phyloP scores from a whole-genome alignment of 78 protist species.

The Acrasis kona region DNA sequence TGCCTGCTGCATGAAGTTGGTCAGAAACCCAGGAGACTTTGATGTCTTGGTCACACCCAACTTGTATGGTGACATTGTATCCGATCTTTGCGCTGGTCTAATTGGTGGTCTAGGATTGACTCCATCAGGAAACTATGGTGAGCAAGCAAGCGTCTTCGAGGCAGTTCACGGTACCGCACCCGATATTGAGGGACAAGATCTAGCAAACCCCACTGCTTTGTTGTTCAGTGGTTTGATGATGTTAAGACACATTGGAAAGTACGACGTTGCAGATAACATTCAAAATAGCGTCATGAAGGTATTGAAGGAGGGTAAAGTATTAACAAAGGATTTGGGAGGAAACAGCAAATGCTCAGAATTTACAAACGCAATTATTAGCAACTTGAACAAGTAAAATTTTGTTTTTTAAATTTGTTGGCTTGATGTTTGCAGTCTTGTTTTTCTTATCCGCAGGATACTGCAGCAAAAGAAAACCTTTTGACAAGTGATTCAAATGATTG shows the following conservation, averaged over 20 bases:
- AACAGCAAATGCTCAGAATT: conserved; percentile 7
- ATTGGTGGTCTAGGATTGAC: conserved; percentile 76
- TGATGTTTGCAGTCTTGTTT: too few relatives aligned
- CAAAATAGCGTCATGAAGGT: conserved; percentile 4
- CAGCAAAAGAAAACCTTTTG: too few relatives aligned
- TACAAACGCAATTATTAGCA: conserved; percentile 9
- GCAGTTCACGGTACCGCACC: conserved; percentile 76
- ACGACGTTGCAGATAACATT: not conserved
- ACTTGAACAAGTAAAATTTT: not conserved
- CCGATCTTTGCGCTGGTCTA: conserved; percentile 67
- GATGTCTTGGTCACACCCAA: conserved; percentile 76
- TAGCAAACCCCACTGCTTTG: conserved; percentile 75
- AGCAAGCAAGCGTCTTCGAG: conserved; percentile 63
- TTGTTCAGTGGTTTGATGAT: conserved; percentile 59
- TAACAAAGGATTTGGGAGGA: conserved; percentile 22
- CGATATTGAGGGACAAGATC: conserved; percentile 60
- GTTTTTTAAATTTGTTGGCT: not conserved
- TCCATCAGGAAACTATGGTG: conserved; percentile 72
- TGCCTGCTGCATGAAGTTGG: conserved; percentile 63
- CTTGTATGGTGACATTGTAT: conserved; percentile 76
- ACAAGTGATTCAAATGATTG: too few relatives aligned
- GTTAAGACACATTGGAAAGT: conserved; percentile 58
- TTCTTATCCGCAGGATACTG: too few relatives aligned
- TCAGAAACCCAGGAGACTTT: conserved; percentile 46
- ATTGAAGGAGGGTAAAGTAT: not conserved